Base-by-base conservation (phyloP, 2,329 filamentous ascomycete genomes). In the Claviceps paspali region DNA sequence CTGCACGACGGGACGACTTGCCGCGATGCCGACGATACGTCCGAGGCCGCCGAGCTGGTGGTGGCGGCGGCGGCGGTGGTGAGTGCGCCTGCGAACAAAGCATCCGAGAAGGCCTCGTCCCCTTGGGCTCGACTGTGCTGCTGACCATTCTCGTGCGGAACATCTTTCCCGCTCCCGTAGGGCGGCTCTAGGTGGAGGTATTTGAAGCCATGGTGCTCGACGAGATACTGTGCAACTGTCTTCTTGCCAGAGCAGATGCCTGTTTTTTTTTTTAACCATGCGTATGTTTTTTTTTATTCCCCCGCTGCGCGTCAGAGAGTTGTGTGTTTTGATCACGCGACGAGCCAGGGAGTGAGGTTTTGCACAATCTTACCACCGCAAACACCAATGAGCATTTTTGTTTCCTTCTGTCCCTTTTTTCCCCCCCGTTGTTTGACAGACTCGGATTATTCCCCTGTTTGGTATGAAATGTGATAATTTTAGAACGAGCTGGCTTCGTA, bases 181-280 rank as follows among this genome's bases (percentile, higher is more conserved):
- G 41, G 38, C 33, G 41, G 38, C 39, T 49, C 41, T 22, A 94
- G 67, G 48, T 73, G 68, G 40, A 95, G 70, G 33, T 74, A 73
- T 42, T 72, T 76, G 61, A 96, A 98, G 43, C 74, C 76, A 58
- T 95, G 82, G 45, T 87, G 74, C 45, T 86, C 73, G 45, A 87
- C 74, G 7, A 98, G 73, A 55, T 93, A 95, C 38, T 83, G 74
- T 40, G 86, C 86, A 45, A 96, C 83, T 8, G 85, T 84, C 54
- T 77, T 79, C 64, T 95, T 96, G 51, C 91, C 91, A 34, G 88
- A 79, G 63, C 87, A 96, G 50, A 95, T 88, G 52, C 83, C 87
- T 91, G 52, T 23, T 5, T 15, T 29, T 29, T 29, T 6, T 29
- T 6, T 17, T 14, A n/a, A n/a, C n/a, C n/a, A n/a, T n/a, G n/a